Evolutionary conservation across 2,329 filamentous ascomycete species (phyloP).

Genomic region (Sordariomycetes sp.): DNA sequence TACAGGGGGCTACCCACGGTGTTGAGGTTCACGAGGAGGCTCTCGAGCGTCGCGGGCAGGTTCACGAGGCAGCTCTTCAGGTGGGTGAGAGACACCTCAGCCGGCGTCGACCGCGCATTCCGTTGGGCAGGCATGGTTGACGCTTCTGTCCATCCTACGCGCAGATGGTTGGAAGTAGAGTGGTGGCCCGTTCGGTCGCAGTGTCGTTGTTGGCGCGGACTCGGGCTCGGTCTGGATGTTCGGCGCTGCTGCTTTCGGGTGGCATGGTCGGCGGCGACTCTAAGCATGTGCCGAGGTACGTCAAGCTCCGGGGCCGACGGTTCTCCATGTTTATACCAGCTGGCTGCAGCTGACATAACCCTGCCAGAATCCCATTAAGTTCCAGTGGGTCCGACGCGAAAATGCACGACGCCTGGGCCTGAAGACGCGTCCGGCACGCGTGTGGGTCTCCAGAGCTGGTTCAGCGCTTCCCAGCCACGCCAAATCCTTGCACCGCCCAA

Average conservation of each 20-base stretch:
- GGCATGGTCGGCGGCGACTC: background rate
- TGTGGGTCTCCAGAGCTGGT: background rate
- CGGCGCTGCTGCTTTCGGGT: background rate
- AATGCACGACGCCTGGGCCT: background rate
- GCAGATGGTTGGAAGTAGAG: background rate
- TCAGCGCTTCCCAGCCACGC: background rate
- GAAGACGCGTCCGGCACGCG: background rate
- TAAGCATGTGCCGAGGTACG: constrained; percentile 4
- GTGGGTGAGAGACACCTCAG: constrained; percentile 76
- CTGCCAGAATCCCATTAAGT: background rate
- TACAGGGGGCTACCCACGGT: constrained; percentile 42
- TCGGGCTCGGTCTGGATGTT: background rate
- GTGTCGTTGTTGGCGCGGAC: background rate
- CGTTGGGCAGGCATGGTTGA: constrained; percentile 35
- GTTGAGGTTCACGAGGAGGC: constrained; percentile 78
- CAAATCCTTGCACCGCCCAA: background rate
- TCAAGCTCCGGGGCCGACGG: background rate
- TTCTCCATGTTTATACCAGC: background rate
- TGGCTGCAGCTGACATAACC: background rate
- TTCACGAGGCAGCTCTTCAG: constrained; percentile 95
- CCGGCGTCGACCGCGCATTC: constrained; percentile 55
- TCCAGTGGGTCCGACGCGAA: background rate
- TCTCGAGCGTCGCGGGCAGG: constrained; percentile 73
- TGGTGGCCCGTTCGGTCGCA: background rate
- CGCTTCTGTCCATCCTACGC: constrained; percentile 1